Evolutionary conservation across 805 yeast species (phyloP).

Genomic region (Soucietia sequanensis): DNA sequence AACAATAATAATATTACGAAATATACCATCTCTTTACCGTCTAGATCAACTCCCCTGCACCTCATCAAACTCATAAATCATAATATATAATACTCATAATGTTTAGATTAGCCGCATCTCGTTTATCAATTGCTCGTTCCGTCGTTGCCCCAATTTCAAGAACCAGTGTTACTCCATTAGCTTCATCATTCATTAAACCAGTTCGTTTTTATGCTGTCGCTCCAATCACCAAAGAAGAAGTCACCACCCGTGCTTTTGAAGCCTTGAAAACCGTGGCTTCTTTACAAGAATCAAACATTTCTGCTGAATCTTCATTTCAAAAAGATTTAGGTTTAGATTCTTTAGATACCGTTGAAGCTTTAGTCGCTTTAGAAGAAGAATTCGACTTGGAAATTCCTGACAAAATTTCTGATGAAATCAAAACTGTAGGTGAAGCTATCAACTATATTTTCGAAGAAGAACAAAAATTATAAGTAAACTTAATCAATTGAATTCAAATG

Average conservation of each 20-base stretch:
- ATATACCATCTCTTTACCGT: no score
- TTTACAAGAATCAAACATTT: conserved; percentile 42
- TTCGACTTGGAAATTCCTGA: conserved; percentile 83
- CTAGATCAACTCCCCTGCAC: no score
- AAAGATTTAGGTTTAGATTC: conserved; percentile 88
- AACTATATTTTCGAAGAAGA: conserved; percentile 76
- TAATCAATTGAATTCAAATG: no score
- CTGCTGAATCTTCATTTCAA: conserved; percentile 52
- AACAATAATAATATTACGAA: no score
- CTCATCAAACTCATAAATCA: no score
- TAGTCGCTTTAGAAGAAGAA: conserved; percentile 93
- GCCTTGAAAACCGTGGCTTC: conserved; percentile 62
- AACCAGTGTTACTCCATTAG: conserved; percentile 16
- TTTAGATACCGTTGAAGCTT: conserved; percentile 90
- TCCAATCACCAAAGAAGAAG: conserved; percentile 72
- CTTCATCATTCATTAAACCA: conserved; percentile 28
- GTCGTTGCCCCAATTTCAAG: conserved; percentile 32
- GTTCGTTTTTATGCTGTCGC: conserved; percentile 60
- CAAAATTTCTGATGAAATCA: conserved; percentile 89
- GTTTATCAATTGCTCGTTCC: conserved; percentile 30
- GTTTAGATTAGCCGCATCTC: conserved; percentile 51
- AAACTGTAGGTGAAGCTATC: conserved; percentile 90
- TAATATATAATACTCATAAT: conserved; percentile 30
- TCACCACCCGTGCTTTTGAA: conserved; percentile 75
- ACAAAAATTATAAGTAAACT: conserved; percentile 31